Evolutionary conservation across 129 eudicot genomes (phyloP).

Genomic region (Artemisia annua): DNA sequence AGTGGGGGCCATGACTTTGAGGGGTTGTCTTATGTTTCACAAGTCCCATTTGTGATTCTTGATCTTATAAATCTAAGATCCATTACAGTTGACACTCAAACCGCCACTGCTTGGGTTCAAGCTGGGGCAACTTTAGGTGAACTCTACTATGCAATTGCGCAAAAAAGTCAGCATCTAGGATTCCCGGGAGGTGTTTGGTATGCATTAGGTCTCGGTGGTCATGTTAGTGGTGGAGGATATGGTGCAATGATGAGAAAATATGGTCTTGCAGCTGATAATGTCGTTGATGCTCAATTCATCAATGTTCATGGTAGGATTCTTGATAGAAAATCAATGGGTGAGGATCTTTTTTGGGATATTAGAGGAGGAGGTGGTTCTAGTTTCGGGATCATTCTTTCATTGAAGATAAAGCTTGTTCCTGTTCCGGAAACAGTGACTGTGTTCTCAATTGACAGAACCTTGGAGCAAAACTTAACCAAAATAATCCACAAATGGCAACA

Average conservation of each 20-base stretch:
- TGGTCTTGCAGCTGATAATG: slow-evolving; percentile 42
- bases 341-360: slow-evolving; percentile 44
- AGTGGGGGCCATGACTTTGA: slow-evolving; percentile 46
- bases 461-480: slow-evolving; percentile 44
- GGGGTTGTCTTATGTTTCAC: slow-evolving; percentile 38
- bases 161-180: slow-evolving; percentile 33
- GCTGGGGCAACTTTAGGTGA: slow-evolving; percentile 45
- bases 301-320: slow-evolving; percentile 37
- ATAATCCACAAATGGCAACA: slow-evolving; percentile 56
- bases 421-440: slow-evolving; percentile 52
- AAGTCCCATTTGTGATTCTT: slow-evolving; percentile 37
- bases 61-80: slow-evolving; percentile 39
- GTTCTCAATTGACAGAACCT: slow-evolving; percentile 34
- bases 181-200: slow-evolving; percentile 45
- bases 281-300: slow-evolving; percentile 35
- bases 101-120: slow-evolving; percentile 49
- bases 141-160: slow-evolving; percentile 34
- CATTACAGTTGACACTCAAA: slow-evolving; percentile 27
- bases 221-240: slow-evolving; percentile 38
- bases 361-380: slow-evolving; percentile 72
- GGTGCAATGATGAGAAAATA: slow-evolving; percentile 41
- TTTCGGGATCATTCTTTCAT: slow-evolving; percentile 55
- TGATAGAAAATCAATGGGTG: slow-evolving; percentile 38
- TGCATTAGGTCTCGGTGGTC: slow-evolving; percentile 36
- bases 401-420: slow-evolving; percentile 51